Percentiles rank a stretch among this genome's conserved stretches.
These are phyloP conservation scores for Circinella minor DNA, from an alignment of 371 early-diverging fungal species.

Conservation along the genomic window DNA sequence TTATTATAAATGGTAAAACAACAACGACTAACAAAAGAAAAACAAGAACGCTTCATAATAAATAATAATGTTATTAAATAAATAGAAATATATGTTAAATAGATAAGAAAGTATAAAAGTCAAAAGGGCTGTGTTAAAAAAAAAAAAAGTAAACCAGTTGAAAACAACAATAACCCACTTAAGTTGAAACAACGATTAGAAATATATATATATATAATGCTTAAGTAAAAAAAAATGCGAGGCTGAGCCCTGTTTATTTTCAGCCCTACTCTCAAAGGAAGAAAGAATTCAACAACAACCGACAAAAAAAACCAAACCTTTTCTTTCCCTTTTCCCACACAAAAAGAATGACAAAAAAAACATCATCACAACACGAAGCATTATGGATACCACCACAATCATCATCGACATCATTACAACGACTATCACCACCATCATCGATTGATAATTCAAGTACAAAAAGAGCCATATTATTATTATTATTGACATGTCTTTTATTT, in stretches of 20 bases:
- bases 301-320: neutral
- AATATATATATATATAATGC: too few relatives aligned
- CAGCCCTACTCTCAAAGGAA: neutral
- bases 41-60: too few relatives aligned
- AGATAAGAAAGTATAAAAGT: too few relatives aligned
- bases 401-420: neutral
- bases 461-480: neutral
- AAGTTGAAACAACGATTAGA: too few relatives aligned
- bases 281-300: too few relatives aligned
- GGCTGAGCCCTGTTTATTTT: neutral
- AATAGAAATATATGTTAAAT: too few relatives aligned
- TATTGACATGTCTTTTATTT: slow-evolving; percentile 3
- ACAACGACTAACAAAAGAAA: too few relatives aligned
- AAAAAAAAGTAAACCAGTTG: too few relatives aligned
- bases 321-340: slow-evolving; percentile 2
- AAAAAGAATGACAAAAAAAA: slow-evolving; percentile 5
- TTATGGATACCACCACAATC: neutral
- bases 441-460: neutral
- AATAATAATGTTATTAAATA: too few relatives aligned
- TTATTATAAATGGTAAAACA: neutral
- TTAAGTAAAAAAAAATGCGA: too few relatives aligned
- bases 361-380: slow-evolving; percentile 1
- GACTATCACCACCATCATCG: neutral
- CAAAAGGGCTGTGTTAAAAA: too few relatives aligned
- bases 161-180: too few relatives aligned